Evolutionary conservation across 345 rosid species (phyloP), one percentile per base, ranked within the genome.

Genomic region (Linum trigynum): DNA sequence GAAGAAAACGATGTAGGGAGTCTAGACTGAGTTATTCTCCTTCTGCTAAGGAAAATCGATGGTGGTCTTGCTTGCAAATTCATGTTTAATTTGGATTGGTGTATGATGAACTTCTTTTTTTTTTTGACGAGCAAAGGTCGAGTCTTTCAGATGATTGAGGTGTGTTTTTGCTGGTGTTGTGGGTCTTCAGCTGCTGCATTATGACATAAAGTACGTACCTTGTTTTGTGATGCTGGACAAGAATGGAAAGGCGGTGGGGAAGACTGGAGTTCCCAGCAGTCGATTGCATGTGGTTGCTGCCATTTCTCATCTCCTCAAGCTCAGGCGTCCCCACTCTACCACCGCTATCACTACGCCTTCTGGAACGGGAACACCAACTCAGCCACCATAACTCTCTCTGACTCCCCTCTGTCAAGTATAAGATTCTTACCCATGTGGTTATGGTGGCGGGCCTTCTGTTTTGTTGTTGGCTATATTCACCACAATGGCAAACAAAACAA

Each of bases 151-250:
- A 10, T 45, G 38, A 41, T 23, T 10, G 51, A 36, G 16, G 53
- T 66, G 41, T 61, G 68, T 57, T 64, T 55, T 32, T 11, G 35
- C 36, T 40, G 38, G 2, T 61, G 59, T 53, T 41, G 63, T 5
- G 36, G 43, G 23, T 53, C 7, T 80, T 84, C 85, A 90, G 97
- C 92, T 90, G 65, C 95, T 92, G 56, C 92, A 84, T 61, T 92
- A 92, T 75, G 97, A 88, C 75, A 80, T 90, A 70, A 84, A 73
- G 74, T 90, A 90, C 32, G 96, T 90, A 59, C 97, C 98, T 71
- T 90, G 98, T 82, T 92, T 86, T 78, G 92, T 88, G 66, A 60
- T 90, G 74, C 71, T 92, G 92, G 99, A 92, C 72, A 84, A 84
- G 68, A 74, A 85, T 12, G 96, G 97, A 68, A 80, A 67, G 58